Percentiles rank a stretch among this genome's conserved stretches.
Conservation (phyloP, 2,329 filamentous ascomycete genomes). For the Ascocoryne sarcoides region DNA sequence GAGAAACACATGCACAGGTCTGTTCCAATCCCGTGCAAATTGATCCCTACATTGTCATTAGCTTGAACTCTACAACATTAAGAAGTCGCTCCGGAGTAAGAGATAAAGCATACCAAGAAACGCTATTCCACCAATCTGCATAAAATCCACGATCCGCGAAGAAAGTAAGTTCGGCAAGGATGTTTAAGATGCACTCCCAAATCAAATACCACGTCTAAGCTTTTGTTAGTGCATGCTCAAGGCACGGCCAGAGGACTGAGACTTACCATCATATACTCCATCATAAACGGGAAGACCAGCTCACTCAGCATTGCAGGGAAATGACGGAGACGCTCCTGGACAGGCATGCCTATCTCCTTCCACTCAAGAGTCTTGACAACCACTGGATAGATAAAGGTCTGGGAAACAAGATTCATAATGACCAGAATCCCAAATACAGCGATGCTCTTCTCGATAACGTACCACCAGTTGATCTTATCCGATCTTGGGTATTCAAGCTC, state of each 20-base stretch:
- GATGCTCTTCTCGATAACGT: slow-evolving; percentile 62
- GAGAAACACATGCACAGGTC: slow-evolving; percentile 35
- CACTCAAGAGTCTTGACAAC: slow-evolving; percentile 58
- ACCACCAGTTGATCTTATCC: slow-evolving; percentile 62
- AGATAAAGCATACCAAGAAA: slow-evolving; percentile 8
- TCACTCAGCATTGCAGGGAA: slow-evolving; percentile 72
- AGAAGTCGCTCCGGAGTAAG: too few relatives aligned
- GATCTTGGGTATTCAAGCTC: slow-evolving; percentile 70
- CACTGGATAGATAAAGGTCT: slow-evolving; percentile 69
- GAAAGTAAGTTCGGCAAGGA: slow-evolving; percentile 65
- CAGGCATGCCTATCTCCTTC: slow-evolving; percentile 56
- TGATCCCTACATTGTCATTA: slow-evolving; percentile 68
- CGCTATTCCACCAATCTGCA: slow-evolving; percentile 53
- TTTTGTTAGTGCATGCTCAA: slow-evolving; percentile 11
- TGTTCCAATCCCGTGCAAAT: slow-evolving; percentile 74
- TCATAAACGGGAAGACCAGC: slow-evolving; percentile 68
- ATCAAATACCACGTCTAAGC: slow-evolving; percentile 65
- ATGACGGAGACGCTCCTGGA: slow-evolving; percentile 51
- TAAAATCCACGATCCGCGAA: slow-evolving; percentile 73
- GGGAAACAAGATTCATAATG: slow-evolving; percentile 71
- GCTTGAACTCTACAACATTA: too few relatives aligned
- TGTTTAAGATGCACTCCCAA: slow-evolving; percentile 68
- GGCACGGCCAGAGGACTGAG: neutral
- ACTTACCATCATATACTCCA: slow-evolving; percentile 53
- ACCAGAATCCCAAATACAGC: slow-evolving; percentile 66